These are phyloP conservation scores for Chlorella sp. DNA, from an alignment of 139 green algal species.

Conservation along the genomic window DNA sequence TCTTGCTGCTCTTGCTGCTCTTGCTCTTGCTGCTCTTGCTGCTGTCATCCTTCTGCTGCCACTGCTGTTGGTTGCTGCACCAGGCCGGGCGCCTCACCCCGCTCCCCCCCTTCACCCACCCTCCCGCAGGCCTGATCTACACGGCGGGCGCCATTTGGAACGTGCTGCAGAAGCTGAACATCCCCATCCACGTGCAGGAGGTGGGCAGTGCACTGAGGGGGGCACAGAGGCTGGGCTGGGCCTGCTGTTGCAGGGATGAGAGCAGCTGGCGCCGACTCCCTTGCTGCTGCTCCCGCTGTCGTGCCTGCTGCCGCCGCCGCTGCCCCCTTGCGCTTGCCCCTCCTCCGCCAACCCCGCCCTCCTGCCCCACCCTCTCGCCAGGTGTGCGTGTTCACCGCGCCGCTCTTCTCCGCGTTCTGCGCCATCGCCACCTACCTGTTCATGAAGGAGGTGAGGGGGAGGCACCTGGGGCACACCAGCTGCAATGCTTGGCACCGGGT, in stretches of 20 bases:
- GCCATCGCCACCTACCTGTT: slow-evolving; percentile 87
- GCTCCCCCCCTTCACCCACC: not conserved
- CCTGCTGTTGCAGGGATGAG: not conserved
- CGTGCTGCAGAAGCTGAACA: slow-evolving; percentile 87
- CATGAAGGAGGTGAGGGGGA: slow-evolving; percentile 73
- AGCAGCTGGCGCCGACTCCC: not conserved
- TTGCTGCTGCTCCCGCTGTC: not conserved
- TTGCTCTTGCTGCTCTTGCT: too few relatives aligned
- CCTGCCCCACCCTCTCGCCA: slow-evolving; percentile 28
- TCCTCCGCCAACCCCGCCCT: not conserved
- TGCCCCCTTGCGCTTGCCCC: not conserved
- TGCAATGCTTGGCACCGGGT: too few relatives aligned
- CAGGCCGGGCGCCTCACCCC: too few relatives aligned
- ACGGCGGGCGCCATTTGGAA: slow-evolving; percentile 90
- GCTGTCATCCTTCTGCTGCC: too few relatives aligned
- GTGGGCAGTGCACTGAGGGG: slow-evolving; percentile 68
- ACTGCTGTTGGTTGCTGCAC: too few relatives aligned
- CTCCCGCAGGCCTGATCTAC: slow-evolving; percentile 85
- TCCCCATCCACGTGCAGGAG: slow-evolving; percentile 94
- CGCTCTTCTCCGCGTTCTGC: slow-evolving; percentile 91
- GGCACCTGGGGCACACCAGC: too few relatives aligned
- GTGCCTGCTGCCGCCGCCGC: not conserved
- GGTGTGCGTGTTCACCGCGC: slow-evolving; percentile 96
- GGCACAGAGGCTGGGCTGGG: not conserved
- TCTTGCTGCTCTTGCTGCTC: too few relatives aligned